Base-by-base conservation (phyloP, 2,329 filamentous ascomycete genomes). In the Clarireedia homoeocarpa region DNA sequence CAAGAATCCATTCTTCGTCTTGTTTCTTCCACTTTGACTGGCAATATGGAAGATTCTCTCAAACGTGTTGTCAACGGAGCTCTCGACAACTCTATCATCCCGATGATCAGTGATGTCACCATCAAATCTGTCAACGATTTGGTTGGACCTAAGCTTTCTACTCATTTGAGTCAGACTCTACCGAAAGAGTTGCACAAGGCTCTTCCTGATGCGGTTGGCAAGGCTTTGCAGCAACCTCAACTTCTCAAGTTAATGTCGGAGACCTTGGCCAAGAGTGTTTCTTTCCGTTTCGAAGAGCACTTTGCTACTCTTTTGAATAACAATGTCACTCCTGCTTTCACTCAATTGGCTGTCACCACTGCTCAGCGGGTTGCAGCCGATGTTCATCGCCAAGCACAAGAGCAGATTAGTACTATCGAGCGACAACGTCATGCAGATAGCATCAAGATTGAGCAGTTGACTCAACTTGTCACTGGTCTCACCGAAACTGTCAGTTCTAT, bases 161-260 rank as follows among this genome's bases (percentile, higher is more conserved):
- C 58, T 48, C 60, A 66, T 27, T 38, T 70, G 27, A 53, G 56
- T n/a, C 60, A 62, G 38, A 58, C 30, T 27, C 36, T 70, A 2
- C 77, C 82, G n/a, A 77, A 79, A 42, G 89, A 95, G 71, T 74
- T 96, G 61, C 85, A 87, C 66, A 79, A 78, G 56, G 72, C 79
- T 38, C 75, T 97, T 38, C 89, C 90, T 1, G 75, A 79, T 58
- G 79, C 83, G 9, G 75, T 95, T 56, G 74, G 76, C 48, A 81
- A 83, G 61, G 82, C 87, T 23, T 71, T 96, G 53, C 85, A 89
- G 66, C 87, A 86, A 61, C 83, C 84, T 10, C 85, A 91, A 49
- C 76, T 94, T 40, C 75, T 89, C 60, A 86, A 86, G 65, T 74
- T 79, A 6, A 82, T 96, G 54, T 80, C 86, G 4, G 89, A 95